phyloP scores from a whole-genome alignment of 306 rosid species.

The Crataegus laevigata region DNA sequence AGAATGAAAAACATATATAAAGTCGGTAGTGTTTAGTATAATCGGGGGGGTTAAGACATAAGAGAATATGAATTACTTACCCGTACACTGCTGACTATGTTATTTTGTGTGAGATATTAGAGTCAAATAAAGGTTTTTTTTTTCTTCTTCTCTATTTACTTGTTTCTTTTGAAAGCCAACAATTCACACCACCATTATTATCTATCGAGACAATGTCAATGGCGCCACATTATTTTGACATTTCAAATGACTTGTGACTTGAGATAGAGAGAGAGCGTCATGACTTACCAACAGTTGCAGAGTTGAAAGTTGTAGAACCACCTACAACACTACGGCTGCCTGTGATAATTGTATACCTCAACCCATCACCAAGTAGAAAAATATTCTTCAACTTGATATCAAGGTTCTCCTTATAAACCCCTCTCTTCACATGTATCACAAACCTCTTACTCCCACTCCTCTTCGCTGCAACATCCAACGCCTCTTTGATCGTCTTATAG shows the following conservation, averaged over 20 bases:
- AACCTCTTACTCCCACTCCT: constrained; percentile 35
- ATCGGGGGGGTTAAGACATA: too few relatives aligned
- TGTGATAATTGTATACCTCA: constrained; percentile 37
- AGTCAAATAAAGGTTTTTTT: too few relatives aligned
- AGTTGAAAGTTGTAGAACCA: constrained; percentile 48
- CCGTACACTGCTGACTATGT: too few relatives aligned
- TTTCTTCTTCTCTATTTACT: too few relatives aligned
- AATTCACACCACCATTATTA: background rate
- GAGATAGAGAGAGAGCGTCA: background rate
- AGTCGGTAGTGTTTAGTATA: too few relatives aligned
- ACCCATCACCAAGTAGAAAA: constrained; percentile 42
- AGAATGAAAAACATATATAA: too few relatives aligned
- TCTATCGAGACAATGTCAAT: background rate
- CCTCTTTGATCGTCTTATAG: constrained; percentile 28
- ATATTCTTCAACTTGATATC: constrained; percentile 41
- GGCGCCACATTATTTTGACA: background rate
- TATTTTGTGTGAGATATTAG: too few relatives aligned
- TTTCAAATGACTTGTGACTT: background rate
- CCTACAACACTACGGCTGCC: constrained; percentile 45
- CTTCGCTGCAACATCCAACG: constrained; percentile 31
- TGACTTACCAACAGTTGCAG: constrained; percentile 51
- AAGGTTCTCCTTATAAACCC: constrained; percentile 42
- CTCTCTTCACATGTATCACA: constrained; percentile 41
- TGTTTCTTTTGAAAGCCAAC: background rate
- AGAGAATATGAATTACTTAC: too few relatives aligned